phyloP scores from a whole-genome alignment of 2,329 filamentous ascomycete genomes.

The Botrytis hyacinthi region DNA sequence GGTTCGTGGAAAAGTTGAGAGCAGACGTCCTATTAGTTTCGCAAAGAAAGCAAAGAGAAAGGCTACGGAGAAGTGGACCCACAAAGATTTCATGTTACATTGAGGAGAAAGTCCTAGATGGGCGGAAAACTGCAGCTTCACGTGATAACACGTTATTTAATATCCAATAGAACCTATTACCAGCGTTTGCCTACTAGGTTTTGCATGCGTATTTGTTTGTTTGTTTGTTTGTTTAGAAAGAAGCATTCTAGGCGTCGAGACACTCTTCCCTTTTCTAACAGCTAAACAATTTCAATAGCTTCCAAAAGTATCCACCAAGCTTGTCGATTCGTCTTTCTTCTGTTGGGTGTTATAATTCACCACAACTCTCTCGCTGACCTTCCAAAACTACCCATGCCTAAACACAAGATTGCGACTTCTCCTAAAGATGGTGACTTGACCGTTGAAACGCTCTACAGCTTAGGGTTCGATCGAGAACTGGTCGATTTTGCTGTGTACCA shows the following conservation, averaged over 20 bases:
- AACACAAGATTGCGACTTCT: background rate
- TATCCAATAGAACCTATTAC: conserved; percentile 9
- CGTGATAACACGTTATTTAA: background rate
- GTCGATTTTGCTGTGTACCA: background rate
- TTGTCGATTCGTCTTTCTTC: background rate
- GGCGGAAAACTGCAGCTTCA: background rate
- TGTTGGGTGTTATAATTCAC: background rate
- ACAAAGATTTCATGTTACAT: conserved; percentile 76
- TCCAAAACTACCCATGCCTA: background rate
- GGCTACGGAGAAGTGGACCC: conserved; percentile 91
- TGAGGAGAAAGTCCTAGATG: conserved; percentile 22
- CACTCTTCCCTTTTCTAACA: background rate
- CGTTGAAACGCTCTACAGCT: background rate
- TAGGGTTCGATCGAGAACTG: too few relatives aligned
- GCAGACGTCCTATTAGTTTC: conserved; percentile 73
- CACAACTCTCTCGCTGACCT: background rate
- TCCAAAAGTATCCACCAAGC: background rate
- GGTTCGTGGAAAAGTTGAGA: conserved; percentile 85
- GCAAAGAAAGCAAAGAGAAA: conserved; percentile 78
- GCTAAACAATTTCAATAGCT: too few relatives aligned
- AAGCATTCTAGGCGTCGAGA: background rate
- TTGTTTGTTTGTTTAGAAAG: background rate
- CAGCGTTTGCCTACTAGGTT: background rate
- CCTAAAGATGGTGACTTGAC: background rate
- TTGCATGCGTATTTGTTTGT: background rate